Conservation (phyloP, 331 rosid species). For the Cydonia oblonga region DNA sequence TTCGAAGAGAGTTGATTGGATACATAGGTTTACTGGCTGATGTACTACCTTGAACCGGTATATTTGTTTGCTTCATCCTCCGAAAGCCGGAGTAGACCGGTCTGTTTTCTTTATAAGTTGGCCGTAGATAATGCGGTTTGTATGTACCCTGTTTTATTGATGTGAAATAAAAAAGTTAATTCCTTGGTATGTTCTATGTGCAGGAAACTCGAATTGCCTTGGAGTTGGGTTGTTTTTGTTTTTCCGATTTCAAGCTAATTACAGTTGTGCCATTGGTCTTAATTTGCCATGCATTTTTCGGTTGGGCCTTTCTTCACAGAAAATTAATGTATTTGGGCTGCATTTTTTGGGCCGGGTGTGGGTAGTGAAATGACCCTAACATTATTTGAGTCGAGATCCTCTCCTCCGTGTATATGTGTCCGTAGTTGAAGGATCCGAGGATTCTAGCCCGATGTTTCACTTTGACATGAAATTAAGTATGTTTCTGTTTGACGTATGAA, state of each 20-base stretch:
- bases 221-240: too few relatives aligned
- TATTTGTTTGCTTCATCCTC: not conserved
- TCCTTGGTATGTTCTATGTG: not conserved
- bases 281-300: too few relatives aligned
- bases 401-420: too few relatives aligned
- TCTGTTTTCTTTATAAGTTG: not conserved
- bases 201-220: not conserved
- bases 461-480: too few relatives aligned
- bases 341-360: too few relatives aligned
- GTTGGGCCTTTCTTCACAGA: too few relatives aligned
- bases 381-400: too few relatives aligned
- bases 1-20: conserved; percentile 4
- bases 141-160: not conserved
- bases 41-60: not conserved
- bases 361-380: too few relatives aligned
- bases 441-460: not conserved
- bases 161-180: not conserved
- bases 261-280: too few relatives aligned
- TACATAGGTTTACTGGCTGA: not conserved
- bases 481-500: not conserved
- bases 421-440: too few relatives aligned
- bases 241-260: too few relatives aligned
- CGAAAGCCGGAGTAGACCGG: not conserved
- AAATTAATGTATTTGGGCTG: too few relatives aligned
- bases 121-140: not conserved